Evolutionary conservation across 768 basidiomycete genomes (phyloP).

Genomic region (Rubroboletus pulcherrimus): DNA sequence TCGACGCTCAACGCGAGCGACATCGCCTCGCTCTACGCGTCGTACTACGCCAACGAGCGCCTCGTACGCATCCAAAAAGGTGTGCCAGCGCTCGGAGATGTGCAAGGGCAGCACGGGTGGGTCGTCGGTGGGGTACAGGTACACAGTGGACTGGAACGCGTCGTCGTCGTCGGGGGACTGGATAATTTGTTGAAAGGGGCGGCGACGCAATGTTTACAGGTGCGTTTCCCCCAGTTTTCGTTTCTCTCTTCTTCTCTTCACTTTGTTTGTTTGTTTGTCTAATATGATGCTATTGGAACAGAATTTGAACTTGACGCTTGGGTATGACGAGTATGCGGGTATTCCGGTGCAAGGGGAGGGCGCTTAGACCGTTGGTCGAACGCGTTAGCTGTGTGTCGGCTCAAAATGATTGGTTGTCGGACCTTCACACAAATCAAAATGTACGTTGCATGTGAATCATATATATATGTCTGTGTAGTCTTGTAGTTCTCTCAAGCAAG

Average conservation of each 20-base stretch:
- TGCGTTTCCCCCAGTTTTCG: constrained; percentile 34
- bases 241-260: neutral
- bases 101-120: constrained; percentile 86
- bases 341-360: constrained; percentile 44
- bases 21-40: constrained; percentile 68
- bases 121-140: constrained; percentile 91
- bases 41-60: constrained; percentile 71
- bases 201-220: constrained; percentile 97
- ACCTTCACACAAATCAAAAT: neutral
- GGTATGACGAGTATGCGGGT: constrained; percentile 80
- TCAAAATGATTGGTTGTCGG: neutral
- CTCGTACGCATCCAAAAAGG: constrained; percentile 65
- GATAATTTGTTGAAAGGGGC: constrained; percentile 98
- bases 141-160: constrained; percentile 82
- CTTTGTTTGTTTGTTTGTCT: neutral
- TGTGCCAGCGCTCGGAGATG: constrained; percentile 70
- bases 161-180: constrained; percentile 92
- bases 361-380: neutral
- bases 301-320: constrained; percentile 89
- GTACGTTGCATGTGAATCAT: neutral
- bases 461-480: neutral
- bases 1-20: constrained; percentile 63
- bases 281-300: constrained; percentile 26
- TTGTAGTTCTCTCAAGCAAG: neutral
- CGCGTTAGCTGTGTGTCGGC: neutral